Conservation (phyloP, 768 basidiomycete species). For the Roridomyces roridus region DNA sequence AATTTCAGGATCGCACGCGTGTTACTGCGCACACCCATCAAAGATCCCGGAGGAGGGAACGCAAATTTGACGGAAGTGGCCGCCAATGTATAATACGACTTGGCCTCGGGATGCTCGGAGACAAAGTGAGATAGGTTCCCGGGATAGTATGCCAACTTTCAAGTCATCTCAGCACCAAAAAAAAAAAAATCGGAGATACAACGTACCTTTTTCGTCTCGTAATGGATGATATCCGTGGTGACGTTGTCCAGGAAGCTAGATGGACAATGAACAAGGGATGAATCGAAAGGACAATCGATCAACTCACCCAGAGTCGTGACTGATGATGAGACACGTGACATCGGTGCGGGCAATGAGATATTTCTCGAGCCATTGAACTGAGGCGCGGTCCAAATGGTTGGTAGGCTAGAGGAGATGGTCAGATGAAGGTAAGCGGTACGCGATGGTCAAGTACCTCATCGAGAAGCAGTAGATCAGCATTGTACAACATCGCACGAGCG, state of each 20-base stretch:
- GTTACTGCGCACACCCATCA: conserved; percentile 96
- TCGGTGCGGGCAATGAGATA: conserved; percentile 84
- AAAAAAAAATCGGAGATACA: conserved; percentile 14
- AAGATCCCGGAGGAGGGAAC: conserved; percentile 93
- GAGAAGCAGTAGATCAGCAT: conserved; percentile 84
- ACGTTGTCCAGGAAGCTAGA: conserved; percentile 90
- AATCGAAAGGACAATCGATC: conserved; percentile 1
- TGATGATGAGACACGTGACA: conserved; percentile 91
- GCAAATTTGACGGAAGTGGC: conserved; percentile 94
- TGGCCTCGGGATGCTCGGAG: conserved; percentile 88
- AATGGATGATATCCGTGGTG: conserved; percentile 97
- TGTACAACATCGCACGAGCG: conserved; percentile 95
- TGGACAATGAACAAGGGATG: conserved; percentile 11
- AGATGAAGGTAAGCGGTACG: conserved; percentile 9
- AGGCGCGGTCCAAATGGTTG: conserved; percentile 85
- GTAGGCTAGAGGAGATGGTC: conserved; percentile 66
- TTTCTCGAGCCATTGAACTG: conserved; percentile 91
- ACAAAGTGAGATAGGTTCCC: conserved; percentile 94
- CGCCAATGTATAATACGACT: conserved; percentile 95
- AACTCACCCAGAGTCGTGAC: conserved; percentile 92
- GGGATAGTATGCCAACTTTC: conserved; percentile 88
- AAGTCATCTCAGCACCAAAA: conserved; percentile 18
- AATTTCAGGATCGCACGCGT: conserved; percentile 96
- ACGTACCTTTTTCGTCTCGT: conserved; percentile 87
- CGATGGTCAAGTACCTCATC: conserved; percentile 67